Base-by-base conservation (phyloP, 176 grass and related monocot species). In the Zoysia japonica region DNA sequence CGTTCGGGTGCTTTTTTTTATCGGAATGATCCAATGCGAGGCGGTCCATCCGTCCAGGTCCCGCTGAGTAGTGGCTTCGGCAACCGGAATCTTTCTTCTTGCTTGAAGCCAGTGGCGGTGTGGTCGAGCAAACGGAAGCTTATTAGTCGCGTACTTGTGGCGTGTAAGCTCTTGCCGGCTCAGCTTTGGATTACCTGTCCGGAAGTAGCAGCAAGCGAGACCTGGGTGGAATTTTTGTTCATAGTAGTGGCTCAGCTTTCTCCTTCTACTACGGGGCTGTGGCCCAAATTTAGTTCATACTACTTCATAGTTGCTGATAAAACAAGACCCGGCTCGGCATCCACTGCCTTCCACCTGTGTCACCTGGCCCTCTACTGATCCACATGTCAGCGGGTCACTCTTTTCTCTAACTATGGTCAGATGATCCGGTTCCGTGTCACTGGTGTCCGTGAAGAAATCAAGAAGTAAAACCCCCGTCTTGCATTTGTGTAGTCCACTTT, bases 91-190 rank as follows among this genome's bases (percentile, higher is more conserved):
- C 47, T 42, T 61, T 62, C 63, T 63, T 55, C 39, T 76, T 76
- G 71, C 85, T 81, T 71, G 54, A 77, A 70, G 85, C 45, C 65
- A 76, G 40, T 2, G 15, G 40, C 6, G 15, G 35, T 41, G 37
- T 39, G 6, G 61, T 19, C 44, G 7, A 61, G 43, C 66, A 52
- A 41, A 40, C 5, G 2, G 13, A 52, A 54, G 48, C 13, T 0
- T 15, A 48, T 57, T 57, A 57, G 19, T 57, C 55, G 6, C 9
- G 2, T 57, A 19, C 54, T n/a, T 56, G 16, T 12, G 55, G 55
- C 13, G 8, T 15, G 28, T 57, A 4, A 2, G 4, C 1, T 14
- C 7, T 47, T 11, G 42, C 78, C 66, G 53, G 52, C 42, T 47
- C 8, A 39, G 48, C 41, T 38, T 75, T 75, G 71, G 71, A 57